Conservation (phyloP, 805 yeast genomes). For the Wickerhamiella kazuoi region DNA sequence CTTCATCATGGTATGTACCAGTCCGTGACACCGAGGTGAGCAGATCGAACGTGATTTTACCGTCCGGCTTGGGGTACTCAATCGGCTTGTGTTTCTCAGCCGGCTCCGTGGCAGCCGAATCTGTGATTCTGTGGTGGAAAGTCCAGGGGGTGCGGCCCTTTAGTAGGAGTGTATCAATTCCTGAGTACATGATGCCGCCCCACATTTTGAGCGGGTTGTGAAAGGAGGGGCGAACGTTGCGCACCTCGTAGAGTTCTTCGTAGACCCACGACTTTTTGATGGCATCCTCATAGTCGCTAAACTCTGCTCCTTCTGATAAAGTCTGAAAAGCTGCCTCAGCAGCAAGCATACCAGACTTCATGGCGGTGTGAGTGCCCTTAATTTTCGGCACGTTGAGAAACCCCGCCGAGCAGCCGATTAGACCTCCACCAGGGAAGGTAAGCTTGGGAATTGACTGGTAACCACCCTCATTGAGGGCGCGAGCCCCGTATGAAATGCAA, state of each 20-base stretch:
- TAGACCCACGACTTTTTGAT: slow-evolving; percentile 70
- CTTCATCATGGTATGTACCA: slow-evolving; percentile 90
- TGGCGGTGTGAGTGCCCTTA: slow-evolving; percentile 95
- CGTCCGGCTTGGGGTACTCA: slow-evolving; percentile 91
- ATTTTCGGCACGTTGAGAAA: slow-evolving; percentile 94
- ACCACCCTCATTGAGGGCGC: slow-evolving; percentile 97
- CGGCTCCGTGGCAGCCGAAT: slow-evolving; percentile 48
- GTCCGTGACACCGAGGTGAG: slow-evolving; percentile 91
- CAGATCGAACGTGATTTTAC: slow-evolving; percentile 77
- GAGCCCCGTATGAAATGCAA: slow-evolving; percentile 85
- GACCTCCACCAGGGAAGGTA: slow-evolving; percentile 87
- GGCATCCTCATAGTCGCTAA: slow-evolving; percentile 43
- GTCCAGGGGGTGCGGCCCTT: slow-evolving; percentile 83
- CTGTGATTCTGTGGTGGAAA: slow-evolving; percentile 47
- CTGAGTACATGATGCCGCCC: slow-evolving; percentile 76
- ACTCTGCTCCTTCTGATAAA: slow-evolving; percentile 24
- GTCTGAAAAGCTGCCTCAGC: slow-evolving; percentile 62
- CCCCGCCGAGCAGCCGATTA: slow-evolving; percentile 93
- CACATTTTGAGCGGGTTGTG: slow-evolving; percentile 52
- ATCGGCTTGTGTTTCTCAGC: slow-evolving; percentile 56
- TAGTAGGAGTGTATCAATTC: slow-evolving; percentile 60
- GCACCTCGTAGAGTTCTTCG: slow-evolving; percentile 64
- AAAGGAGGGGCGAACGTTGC: slow-evolving; percentile 89
- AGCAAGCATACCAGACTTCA: slow-evolving; percentile 88
- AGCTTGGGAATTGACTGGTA: slow-evolving; percentile 80